phyloP scores from a whole-genome alignment of 495 filamentous ascomycete species.

The Niebla homalea region DNA sequence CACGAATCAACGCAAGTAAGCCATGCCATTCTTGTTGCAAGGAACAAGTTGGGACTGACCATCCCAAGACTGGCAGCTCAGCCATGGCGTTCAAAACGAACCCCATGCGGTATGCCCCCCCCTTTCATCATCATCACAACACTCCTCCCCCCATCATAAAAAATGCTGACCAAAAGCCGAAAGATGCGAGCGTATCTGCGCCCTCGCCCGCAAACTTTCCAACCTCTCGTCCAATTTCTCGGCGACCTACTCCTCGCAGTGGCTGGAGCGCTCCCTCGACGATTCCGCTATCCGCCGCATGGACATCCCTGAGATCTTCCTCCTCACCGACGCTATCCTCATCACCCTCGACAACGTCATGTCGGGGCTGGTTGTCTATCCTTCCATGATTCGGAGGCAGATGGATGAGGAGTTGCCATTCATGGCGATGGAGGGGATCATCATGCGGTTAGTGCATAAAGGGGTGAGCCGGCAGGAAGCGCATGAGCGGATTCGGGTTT shows the following conservation, averaged over 20 bases:
- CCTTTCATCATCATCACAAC: neutral
- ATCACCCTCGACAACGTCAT: slow-evolving; percentile 73
- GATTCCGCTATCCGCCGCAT: slow-evolving; percentile 48
- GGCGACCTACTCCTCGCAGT: slow-evolving; percentile 72
- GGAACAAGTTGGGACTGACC: too few species aligned
- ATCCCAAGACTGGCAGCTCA: slow-evolving; percentile 34
- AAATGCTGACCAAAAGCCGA: slow-evolving; percentile 19
- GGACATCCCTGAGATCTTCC: slow-evolving; percentile 67
- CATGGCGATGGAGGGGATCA: slow-evolving; percentile 74
- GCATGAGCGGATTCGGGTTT: slow-evolving; percentile 68
- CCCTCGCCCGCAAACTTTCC: slow-evolving; percentile 55
- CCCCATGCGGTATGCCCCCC: slow-evolving; percentile 47
- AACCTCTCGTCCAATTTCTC: slow-evolving; percentile 55
- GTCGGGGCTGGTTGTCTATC: slow-evolving; percentile 76
- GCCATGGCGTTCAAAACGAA: slow-evolving; percentile 80
- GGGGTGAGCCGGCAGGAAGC: slow-evolving; percentile 76
- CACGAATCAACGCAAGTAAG: too few species aligned
- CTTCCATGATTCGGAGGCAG: slow-evolving; percentile 53
- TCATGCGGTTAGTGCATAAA: slow-evolving; percentile 70
- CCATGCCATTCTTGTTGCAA: too few species aligned
- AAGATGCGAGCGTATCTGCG: slow-evolving; percentile 56
- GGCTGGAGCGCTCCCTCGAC: slow-evolving; percentile 48
- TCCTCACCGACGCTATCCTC: slow-evolving; percentile 70
- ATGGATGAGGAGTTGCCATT: slow-evolving; percentile 76
- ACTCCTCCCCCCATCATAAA: neutral